Evolutionary conservation across 352 stramenopile genomes (phyloP).

Genomic region (Globisporangium perplexum): DNA sequence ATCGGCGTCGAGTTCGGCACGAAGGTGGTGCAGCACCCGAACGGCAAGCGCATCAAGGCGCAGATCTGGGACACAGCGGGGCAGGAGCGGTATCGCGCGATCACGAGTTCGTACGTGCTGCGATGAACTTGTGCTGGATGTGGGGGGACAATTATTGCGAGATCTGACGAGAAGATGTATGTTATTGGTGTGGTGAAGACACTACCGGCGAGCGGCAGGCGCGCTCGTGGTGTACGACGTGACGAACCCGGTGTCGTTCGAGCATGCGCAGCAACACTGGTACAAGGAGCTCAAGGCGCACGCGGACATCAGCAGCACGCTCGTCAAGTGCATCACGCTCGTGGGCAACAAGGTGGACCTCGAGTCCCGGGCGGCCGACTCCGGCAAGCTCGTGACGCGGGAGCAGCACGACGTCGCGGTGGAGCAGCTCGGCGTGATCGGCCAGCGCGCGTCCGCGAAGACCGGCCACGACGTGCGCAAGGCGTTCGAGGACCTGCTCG

Average conservation of each 20-base stretch:
- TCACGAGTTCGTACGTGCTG: constrained; percentile 63
- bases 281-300: constrained; percentile 69
- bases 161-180: no score
- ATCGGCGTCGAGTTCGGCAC: constrained; percentile 83
- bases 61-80: constrained; percentile 85
- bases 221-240: constrained; percentile 79
- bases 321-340: constrained; percentile 64
- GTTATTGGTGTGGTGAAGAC: constrained; percentile 17
- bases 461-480: constrained; percentile 56
- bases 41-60: constrained; percentile 76
- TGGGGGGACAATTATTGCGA: not conserved
- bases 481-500: constrained; percentile 67
- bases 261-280: constrained; percentile 69
- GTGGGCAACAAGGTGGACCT: constrained; percentile 82
- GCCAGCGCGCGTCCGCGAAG: constrained; percentile 63
- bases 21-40: constrained; percentile 65
- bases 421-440: constrained; percentile 32
- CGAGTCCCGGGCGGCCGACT: constrained; percentile 10
- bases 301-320: constrained; percentile 51
- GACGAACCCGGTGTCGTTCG: constrained; percentile 51
- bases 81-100: constrained; percentile 76
- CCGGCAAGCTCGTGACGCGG: constrained; percentile 20
- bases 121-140: not conserved
- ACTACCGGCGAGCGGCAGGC: constrained; percentile 69
- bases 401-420: constrained; percentile 39